Base-by-base conservation (phyloP, 2,329 filamentous ascomycete species). In the Colletotrichum sp. region DNA sequence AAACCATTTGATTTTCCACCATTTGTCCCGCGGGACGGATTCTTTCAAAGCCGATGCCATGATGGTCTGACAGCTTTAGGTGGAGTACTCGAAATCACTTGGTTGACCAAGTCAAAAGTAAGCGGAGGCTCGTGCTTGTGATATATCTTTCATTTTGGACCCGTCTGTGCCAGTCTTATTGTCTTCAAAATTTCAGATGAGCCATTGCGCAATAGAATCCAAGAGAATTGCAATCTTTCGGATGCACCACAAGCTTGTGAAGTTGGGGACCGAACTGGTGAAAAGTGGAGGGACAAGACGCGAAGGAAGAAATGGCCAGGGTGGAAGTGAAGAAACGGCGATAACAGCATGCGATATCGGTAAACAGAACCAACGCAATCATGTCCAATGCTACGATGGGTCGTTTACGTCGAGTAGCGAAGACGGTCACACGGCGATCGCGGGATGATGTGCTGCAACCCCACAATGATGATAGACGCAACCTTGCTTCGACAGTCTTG, bases 1-100 rank as follows among this genome's bases (percentile, higher is more conserved):
- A 79, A 86, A 90, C 89, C 88, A 90, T 71, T 87, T 83, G 72
- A 85, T 79, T 14, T 85, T 79, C 72, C 82, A 84, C 83, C 84
- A 85, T 72, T 82, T 83, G 73, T 48, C 48, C n/a, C 73, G 73
- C n/a, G 73, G 43, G 43, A 52, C n/a, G 43, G 43, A 21, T 0
- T 13, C 43, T 7, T 52, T 52, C n/a, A 52, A 21, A 21, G 43
- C n/a, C 18, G 43, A 21, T 52, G 43, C 6, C 43, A 52, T 52
- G n/a, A 52, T 52, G n/a, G 7, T 21, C n/a, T 52, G n/a, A 13
- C 18, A 52, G n/a, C 43, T 13, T 48, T 21, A 2, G 43, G 43
- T 52, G n/a, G 1, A 21, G 43, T 21, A 21, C 10, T 52, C n/a
- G 43, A 52, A 21, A 52, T 21, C n/a, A 21, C 10, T 52, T 52